phyloP scores from a whole-genome alignment of 177 flowering plant genomes.

The Vitis hybrid region DNA sequence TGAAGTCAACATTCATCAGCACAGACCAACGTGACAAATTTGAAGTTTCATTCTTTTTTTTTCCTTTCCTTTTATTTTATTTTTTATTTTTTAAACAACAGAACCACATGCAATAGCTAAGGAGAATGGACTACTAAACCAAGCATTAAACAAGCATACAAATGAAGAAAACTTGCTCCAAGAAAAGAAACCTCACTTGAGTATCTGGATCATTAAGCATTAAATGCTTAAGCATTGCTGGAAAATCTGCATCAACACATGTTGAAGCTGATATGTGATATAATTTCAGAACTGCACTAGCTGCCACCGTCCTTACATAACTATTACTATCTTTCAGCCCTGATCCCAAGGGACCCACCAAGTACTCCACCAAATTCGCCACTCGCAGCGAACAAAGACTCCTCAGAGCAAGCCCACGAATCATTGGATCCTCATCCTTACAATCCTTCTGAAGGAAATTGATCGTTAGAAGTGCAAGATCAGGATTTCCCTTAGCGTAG shows the following conservation, averaged over 20 bases:
- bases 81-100: too few species aligned
- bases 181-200: slow-evolving; percentile 50
- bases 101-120: too few species aligned
- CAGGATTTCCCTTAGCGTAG: slow-evolving; percentile 93
- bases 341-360: slow-evolving; percentile 85
- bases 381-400: slow-evolving; percentile 88
- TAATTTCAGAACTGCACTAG: slow-evolving; percentile 80
- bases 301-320: slow-evolving; percentile 90
- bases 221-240: slow-evolving; percentile 67
- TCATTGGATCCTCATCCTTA: slow-evolving; percentile 97
- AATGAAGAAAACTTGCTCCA: not conserved
- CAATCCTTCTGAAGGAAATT: slow-evolving; percentile 97
- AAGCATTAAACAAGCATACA: too few species aligned
- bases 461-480: slow-evolving; percentile 90
- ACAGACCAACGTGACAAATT: too few species aligned
- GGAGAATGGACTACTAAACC: too few species aligned
- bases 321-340: slow-evolving; percentile 87
- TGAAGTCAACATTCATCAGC: too few species aligned
- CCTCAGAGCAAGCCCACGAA: slow-evolving; percentile 92
- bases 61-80: too few species aligned
- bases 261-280: slow-evolving; percentile 86
- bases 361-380: slow-evolving; percentile 86
- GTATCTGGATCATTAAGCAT: slow-evolving; percentile 86
- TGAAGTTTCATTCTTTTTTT: too few species aligned
- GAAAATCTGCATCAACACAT: slow-evolving; percentile 91